Base-by-base conservation (phyloP, 2,329 filamentous ascomycete species). In the Dothistroma pini region DNA sequence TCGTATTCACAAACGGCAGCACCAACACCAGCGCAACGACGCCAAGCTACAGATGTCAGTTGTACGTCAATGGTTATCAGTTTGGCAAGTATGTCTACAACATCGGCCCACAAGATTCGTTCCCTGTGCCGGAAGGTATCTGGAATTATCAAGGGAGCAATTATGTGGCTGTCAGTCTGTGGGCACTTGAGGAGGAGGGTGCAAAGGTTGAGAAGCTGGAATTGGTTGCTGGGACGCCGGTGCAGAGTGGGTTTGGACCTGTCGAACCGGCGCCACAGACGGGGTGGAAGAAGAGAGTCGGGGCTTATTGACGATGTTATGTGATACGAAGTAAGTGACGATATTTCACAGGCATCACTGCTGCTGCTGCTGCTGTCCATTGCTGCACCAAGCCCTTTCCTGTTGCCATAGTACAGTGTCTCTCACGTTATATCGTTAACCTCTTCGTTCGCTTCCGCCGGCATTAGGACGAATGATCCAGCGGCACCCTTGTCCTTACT, bases 41-140 rank as follows among this genome's bases (percentile, higher is more conserved):
- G 57, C 63, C 32, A n/a, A 64, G 52, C 14, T 89, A 88, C 64
- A 80, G 89, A 19, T 84, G 80, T 1, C 82, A 88, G 67, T 75
- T 92, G 7, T 92, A 83, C 69, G 85, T 92, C 50, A 92, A 92
- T 68, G 89, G 89, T 1, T 92, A 86, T 74, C 89, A 92, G 72
- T 91, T 86, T 64, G 85, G 84, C 2, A 86, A 87, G 70, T 87
- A 83, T 63, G 76, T 84, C n/a, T 86, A 85, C 69, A 88, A 91
- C 64, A 80, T 92, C n/a, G 90, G 90, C 0, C 90, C 90, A 1
- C 89, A 93, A 76, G 85, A 81, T 0, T 79, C 74, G 1, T 93
- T 87, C 71, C 88, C 88, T 1, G 89, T 93, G 0, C 89, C 89
- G 0, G 84, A 91, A 75, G 88, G 89, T 22, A 83, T 93, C 22